A percentile compares a stretch with the other conserved stretches of the same genome.
Evolutionary conservation across 495 filamentous ascomycete species (phyloP).

Genomic region (Talaromyces borbonicus): DNA sequence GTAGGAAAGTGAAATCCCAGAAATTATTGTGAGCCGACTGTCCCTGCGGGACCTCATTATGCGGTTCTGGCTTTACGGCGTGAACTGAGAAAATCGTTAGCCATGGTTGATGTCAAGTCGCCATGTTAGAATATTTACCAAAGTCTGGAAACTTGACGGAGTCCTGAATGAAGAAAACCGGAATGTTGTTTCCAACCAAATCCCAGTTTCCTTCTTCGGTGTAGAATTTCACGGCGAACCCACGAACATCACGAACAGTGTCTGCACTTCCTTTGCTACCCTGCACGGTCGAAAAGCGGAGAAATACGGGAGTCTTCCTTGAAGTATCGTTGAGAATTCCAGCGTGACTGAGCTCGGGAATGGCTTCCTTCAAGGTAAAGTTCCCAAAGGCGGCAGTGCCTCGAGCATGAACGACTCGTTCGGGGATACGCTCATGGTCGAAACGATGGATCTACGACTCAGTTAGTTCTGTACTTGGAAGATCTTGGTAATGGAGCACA

Average conservation of each 20-base stretch:
- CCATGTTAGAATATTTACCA: conserved; percentile 22
- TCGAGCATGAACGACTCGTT: conserved; percentile 82
- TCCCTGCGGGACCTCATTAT: conserved; percentile 60
- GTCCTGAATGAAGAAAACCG: conserved; percentile 59
- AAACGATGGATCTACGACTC: conserved; percentile 59
- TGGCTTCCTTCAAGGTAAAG: conserved; percentile 64
- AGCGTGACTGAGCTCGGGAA: conserved; percentile 59
- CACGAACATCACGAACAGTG: conserved; percentile 72
- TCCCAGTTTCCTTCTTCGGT: conserved; percentile 48
- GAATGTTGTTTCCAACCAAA: conserved; percentile 59
- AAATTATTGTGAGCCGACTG: conserved; percentile 56
- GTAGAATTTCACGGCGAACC: conserved; percentile 76
- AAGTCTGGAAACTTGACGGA: conserved; percentile 56
- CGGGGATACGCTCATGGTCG: conserved; percentile 82
- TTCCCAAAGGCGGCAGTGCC: conserved; percentile 77
- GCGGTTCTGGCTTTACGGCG: conserved; percentile 70
- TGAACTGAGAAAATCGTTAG: conserved; percentile 30
- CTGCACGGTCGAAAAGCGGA: conserved; percentile 77
- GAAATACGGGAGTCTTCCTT: conserved; percentile 67
- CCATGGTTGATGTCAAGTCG: too few species aligned
- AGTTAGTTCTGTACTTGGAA: not conserved
- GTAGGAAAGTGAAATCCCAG: conserved; percentile 46
- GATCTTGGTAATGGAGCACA: too few species aligned
- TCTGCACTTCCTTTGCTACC: conserved; percentile 70
- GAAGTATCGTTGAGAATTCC: conserved; percentile 71